Base-by-base conservation (phyloP, 371 early-diverging fungal genomes). In the Choanephora cucurbitarum region DNA sequence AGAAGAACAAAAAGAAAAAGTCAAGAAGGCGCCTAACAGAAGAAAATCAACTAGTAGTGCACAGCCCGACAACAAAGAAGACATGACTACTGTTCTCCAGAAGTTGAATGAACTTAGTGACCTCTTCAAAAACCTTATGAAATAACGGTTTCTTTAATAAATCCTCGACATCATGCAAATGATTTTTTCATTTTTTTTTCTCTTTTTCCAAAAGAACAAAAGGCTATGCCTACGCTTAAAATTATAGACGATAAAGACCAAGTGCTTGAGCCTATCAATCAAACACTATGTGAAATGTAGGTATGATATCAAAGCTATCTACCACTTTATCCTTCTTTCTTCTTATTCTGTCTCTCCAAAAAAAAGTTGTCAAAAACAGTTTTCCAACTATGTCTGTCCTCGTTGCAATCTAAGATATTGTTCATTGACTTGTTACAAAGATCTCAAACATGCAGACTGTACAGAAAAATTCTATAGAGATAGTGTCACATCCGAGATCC, bases 361-460 rank as follows among this genome's bases (percentile, higher is more conserved):
- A 10, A 13, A 1, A 49, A 86, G 86, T 5, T 86, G 87, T 69
- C 75, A 76, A 44, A 67, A 63, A 21, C 79, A 82, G 22, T 67
- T 74, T 28, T 75, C 75, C 49, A 81, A 80, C 31, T 89, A 89
- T 54, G 81, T 81, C 13, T 89, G 90, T 56, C 90, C 90, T 32
- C 75, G 86, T 42, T 89, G 90, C 51, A 84, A 89, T 60, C 67
- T 88, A 18, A 62, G 75, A 24, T 89, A 89, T 45, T 89, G 90
- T 57, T 85, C 86, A 5, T 45, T 89, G 10, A 45, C 69, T 3
- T 89, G 90, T 47, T 89, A 88, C 61, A 86, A 85, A 59, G 75
- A 84, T 54, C 22, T 57, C 13, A 43, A 66, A n/a, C 76, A 79
- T 55, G 70, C 72, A 10, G 64, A 67, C 17, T 89, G 90, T 60